A percentile compares a stretch with the other conserved stretches of the same genome.
These are phyloP conservation scores for Teratosphaeria viscida DNA, from an alignment of 2,329 filamentous ascomycete genomes.

Conservation along the genomic window DNA sequence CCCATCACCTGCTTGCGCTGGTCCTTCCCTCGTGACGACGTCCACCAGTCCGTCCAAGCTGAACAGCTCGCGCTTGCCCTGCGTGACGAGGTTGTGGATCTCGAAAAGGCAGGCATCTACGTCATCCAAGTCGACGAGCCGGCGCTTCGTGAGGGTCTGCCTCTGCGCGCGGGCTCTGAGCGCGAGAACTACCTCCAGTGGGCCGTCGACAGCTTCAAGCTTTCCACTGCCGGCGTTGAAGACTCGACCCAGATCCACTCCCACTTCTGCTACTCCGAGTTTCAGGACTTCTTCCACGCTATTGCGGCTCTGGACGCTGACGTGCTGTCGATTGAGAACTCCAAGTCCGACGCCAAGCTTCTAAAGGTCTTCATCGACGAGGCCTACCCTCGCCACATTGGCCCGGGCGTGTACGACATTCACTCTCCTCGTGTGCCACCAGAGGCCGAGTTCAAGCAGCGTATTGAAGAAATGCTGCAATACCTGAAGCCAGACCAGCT, in stretches of 20 bases:
- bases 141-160: conserved; percentile 97
- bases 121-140: conserved; percentile 99
- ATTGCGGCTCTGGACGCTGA: conserved; percentile 96
- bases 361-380: conserved; percentile 97
- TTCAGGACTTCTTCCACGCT: conserved; percentile 99
- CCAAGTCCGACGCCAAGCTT: conserved; percentile 99
- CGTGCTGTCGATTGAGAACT: conserved; percentile 99
- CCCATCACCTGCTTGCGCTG: conserved; percentile 97
- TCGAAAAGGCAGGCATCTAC: conserved; percentile 90
- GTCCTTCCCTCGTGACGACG: conserved; percentile 99
- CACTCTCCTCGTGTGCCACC: conserved; percentile 95
- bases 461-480: conserved; percentile 94
- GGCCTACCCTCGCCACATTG: conserved; percentile 95
- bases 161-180: conserved; percentile 85
- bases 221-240: conserved; percentile 83
- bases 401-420: conserved; percentile 99
- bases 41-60: conserved; percentile 97
- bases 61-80: conserved; percentile 97
- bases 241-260: conserved; percentile 99
- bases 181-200: conserved; percentile 94
- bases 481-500: conserved; percentile 96
- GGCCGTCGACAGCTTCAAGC: conserved; percentile 97
- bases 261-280: conserved; percentile 99
- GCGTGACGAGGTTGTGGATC: conserved; percentile 95
- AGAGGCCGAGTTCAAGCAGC: conserved; percentile 97